Percentiles rank a stretch among this genome's conserved stretches.
Conservation (phyloP, 2,329 filamentous ascomycete species). For the Dactylellina sp. region DNA sequence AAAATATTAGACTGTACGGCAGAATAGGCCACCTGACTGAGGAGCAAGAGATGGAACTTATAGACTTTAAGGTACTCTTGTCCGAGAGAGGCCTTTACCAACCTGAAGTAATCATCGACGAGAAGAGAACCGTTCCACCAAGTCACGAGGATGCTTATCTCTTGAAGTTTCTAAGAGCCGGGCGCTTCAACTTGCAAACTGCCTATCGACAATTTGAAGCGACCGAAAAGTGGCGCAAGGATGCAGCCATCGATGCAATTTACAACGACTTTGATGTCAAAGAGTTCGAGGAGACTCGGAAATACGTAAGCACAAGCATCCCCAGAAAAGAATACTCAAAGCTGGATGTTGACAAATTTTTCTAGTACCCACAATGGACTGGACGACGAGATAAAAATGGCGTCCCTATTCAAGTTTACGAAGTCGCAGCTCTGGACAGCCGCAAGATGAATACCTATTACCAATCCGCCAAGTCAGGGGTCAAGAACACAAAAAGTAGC, state of each 20-base stretch:
- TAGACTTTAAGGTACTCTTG: constrained; percentile 48
- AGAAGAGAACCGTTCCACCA: constrained; percentile 33
- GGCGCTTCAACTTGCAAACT: constrained; percentile 34
- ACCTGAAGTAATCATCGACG: constrained; percentile 46
- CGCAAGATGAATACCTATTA: constrained; percentile 85
- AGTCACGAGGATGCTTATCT: constrained; percentile 37
- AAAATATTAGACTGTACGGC: constrained; percentile 26
- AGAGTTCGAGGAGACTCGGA: constrained; percentile 70
- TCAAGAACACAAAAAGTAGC: constrained; percentile 67
- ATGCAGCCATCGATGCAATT: constrained; percentile 25
- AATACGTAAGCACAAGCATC: constrained; percentile 76
- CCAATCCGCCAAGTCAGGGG: constrained; percentile 71
- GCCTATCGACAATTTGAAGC: constrained; percentile 35
- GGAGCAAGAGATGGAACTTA: constrained; percentile 29
- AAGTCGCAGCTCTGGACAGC: constrained; percentile 82
- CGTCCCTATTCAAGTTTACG: constrained; percentile 91
- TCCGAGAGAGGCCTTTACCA: constrained; percentile 41
- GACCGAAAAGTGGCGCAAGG: constrained; percentile 44
- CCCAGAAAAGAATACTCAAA: no score
- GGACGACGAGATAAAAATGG: constrained; percentile 89
- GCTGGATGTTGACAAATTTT: constrained; percentile 7
- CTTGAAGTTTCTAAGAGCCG: constrained; percentile 37
- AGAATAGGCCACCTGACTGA: constrained; percentile 44
- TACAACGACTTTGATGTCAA: constrained; percentile 46
- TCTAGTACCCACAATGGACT: constrained; percentile 92